Conservation (phyloP, 805 yeast species). For the Candida xiaguanensis region DNA sequence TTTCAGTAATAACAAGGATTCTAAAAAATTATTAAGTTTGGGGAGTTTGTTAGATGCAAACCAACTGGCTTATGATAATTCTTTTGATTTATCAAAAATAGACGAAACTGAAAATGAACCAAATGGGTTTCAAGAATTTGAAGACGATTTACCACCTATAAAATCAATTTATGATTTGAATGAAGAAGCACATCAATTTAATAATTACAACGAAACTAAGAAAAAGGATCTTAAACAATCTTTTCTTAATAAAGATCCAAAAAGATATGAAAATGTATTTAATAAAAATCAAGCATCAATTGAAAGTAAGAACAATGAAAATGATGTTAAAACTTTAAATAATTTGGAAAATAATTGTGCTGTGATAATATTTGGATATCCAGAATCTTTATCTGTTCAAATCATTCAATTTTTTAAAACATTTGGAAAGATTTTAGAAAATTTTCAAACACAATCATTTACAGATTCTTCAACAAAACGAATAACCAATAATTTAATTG, state of each 20-base stretch:
- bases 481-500: neutral
- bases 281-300: slow-evolving; percentile 13
- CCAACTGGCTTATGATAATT: slow-evolving; percentile 6
- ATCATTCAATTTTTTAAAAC: slow-evolving; percentile 72
- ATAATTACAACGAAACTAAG: slow-evolving; percentile 17
- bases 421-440: slow-evolving; percentile 78
- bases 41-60: slow-evolving; percentile 9
- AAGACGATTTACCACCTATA: slow-evolving; percentile 44
- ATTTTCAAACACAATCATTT: slow-evolving; percentile 44
- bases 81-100: slow-evolving; percentile 17
- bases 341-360: slow-evolving; percentile 51
- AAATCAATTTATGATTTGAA: slow-evolving; percentile 48
- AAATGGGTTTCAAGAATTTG: slow-evolving; percentile 11
- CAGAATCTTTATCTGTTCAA: slow-evolving; percentile 64
- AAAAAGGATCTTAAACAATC: slow-evolving; percentile 37
- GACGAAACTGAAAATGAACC: slow-evolving; percentile 27
- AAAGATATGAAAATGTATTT: slow-evolving; percentile 43
- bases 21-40: slow-evolving; percentile 2
- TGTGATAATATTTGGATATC: slow-evolving; percentile 84
- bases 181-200: slow-evolving; percentile 33
- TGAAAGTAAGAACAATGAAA: slow-evolving; percentile 6
- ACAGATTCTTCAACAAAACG: slow-evolving; percentile 9
- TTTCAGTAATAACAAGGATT: slow-evolving; percentile 27
- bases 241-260: slow-evolving; percentile 45
- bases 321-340: slow-evolving; percentile 12